Percentiles rank a stretch among this genome's conserved stretches.
Conservation (phyloP, 768 basidiomycete species). For the Plicaturopsis crispa region DNA sequence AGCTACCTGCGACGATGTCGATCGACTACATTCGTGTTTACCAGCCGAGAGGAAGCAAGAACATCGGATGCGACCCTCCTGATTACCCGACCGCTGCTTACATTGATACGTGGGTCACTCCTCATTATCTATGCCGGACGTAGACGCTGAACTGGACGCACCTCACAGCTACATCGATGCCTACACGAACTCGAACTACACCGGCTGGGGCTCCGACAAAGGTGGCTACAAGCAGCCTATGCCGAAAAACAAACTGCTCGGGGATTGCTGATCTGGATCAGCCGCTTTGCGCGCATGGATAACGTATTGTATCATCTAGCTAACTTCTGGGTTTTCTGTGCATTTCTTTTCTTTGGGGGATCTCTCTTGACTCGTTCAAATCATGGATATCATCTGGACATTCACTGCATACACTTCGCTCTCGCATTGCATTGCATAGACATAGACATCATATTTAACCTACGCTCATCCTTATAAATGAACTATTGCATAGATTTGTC, state of each 20-base stretch:
- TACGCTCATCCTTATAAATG: too few species aligned
- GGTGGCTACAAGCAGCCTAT: slow-evolving; percentile 55
- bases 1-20: slow-evolving; percentile 42
- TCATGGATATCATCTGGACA: too few species aligned
- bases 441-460: too few species aligned
- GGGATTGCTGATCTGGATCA: slow-evolving; percentile 57
- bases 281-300: too few species aligned
- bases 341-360: too few species aligned
- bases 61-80: slow-evolving; percentile 59
- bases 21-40: slow-evolving; percentile 72
- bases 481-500: too few species aligned
- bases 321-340: too few species aligned
- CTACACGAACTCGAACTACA: slow-evolving; percentile 76
- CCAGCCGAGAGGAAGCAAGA: slow-evolving; percentile 42
- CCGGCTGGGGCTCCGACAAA: slow-evolving; percentile 77
- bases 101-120: slow-evolving; percentile 51
- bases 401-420: too few species aligned
- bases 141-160: background rate
- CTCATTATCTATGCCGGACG: background rate
- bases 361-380: too few species aligned
- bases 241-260: slow-evolving; percentile 60
- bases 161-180: slow-evolving; percentile 44
- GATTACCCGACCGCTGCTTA: slow-evolving; percentile 57
- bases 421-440: too few species aligned
- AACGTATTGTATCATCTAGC: too few species aligned